Evolutionary conservation across 371 early-diverging fungal genomes (phyloP).

Genomic region (Conidiobolus incongruus): DNA sequence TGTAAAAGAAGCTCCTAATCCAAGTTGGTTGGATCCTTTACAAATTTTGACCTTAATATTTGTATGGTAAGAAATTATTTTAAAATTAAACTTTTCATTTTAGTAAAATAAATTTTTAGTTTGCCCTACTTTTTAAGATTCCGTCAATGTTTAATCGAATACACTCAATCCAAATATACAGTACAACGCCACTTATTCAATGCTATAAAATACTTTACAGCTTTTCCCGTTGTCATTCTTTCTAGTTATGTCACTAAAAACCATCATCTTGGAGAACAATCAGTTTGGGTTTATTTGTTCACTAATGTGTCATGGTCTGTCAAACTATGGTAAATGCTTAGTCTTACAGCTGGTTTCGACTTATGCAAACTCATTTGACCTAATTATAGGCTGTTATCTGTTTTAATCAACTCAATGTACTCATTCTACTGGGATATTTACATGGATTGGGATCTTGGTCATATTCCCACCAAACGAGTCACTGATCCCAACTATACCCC

Average conservation of each 20-base stretch:
- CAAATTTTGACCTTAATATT: background rate
- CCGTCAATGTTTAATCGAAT: constrained; percentile 62
- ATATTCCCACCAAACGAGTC: constrained; percentile 5
- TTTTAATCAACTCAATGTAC: constrained; percentile 66
- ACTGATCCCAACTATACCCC: background rate
- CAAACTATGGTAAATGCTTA: background rate
- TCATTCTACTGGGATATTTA: constrained; percentile 88
- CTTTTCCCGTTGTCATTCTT: constrained; percentile 64
- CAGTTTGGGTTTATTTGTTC: too few species aligned
- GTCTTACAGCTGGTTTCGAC: too few species aligned
- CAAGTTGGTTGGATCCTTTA: background rate
- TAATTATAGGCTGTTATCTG: too few species aligned
- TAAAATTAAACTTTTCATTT: too few species aligned
- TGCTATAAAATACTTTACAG: constrained; percentile 61
- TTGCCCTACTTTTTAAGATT: constrained; percentile 70
- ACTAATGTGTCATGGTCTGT: too few species aligned
- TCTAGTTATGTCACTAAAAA: constrained; percentile 37
- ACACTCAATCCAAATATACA: constrained; percentile 17
- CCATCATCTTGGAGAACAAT: background rate
- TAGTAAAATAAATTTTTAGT: too few species aligned
- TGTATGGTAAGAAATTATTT: too few species aligned
- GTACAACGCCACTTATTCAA: constrained; percentile 56
- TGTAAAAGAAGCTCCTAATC: constrained; percentile 8
- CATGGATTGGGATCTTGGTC: constrained; percentile 70
- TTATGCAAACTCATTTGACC: too few species aligned